Evolutionary conservation across 345 rosid genomes (phyloP).

Genomic region (Populus euphratica): DNA sequence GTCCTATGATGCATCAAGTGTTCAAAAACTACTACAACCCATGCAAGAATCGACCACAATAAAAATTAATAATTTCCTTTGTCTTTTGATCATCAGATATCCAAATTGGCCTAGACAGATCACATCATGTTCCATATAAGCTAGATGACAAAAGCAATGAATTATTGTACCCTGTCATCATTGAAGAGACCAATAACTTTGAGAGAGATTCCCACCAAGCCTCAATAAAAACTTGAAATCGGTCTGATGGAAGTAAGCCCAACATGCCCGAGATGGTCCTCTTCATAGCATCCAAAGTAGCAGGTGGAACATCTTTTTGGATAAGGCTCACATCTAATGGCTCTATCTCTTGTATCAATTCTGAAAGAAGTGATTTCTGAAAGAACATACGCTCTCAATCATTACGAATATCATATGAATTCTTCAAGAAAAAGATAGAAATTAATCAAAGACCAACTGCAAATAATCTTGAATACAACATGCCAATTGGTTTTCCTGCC

Average conservation of each 20-base stretch:
- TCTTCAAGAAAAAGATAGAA: neutral
- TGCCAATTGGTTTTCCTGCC: neutral
- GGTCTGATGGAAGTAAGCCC: constrained; percentile 91
- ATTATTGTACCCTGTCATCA: constrained; percentile 88
- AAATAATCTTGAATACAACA: neutral
- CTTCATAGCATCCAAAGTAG: constrained; percentile 94
- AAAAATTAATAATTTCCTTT: neutral
- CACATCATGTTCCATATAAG: neutral
- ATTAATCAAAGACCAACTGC: neutral
- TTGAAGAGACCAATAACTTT: constrained; percentile 79
- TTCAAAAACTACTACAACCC: constrained; percentile 1
- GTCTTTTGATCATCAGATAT: neutral
- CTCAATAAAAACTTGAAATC: constrained; percentile 83
- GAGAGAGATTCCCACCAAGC: constrained; percentile 94
- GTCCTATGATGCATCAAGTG: neutral
- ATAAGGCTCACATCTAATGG: constrained; percentile 87
- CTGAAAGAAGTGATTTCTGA: constrained; percentile 61
- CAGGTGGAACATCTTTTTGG: constrained; percentile 78
- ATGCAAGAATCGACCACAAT: neutral
- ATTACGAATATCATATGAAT: neutral
- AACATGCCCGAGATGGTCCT: constrained; percentile 95
- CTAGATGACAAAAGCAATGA: neutral
- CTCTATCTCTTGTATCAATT: constrained; percentile 81
- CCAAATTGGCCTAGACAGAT: neutral
- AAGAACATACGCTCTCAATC: constrained; percentile 7